These are phyloP conservation scores for Pestalotiopsis fici DNA, from an alignment of 2,329 filamentous ascomycete genomes.

Conservation along the genomic window DNA sequence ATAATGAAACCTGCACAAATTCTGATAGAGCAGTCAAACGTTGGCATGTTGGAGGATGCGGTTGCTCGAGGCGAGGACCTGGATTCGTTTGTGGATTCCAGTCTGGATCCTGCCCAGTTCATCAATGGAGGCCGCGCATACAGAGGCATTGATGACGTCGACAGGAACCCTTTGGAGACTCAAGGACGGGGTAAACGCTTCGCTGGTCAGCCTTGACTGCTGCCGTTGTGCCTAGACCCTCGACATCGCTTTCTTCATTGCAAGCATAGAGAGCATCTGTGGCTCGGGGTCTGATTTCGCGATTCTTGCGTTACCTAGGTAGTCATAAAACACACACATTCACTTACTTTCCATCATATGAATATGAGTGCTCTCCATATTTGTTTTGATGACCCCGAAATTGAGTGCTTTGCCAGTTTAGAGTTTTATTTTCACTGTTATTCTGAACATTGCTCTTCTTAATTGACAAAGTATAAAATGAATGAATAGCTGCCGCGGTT, in stretches of 20 bases:
- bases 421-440: too few species aligned
- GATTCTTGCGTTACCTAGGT: neutral
- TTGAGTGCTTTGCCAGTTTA: too few species aligned
- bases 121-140: neutral
- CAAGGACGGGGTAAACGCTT: neutral
- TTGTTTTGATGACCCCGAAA: too few species aligned
- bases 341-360: neutral
- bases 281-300: neutral
- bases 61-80: neutral
- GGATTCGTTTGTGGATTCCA: too few species aligned
- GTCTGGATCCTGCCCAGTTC: neutral
- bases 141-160: neutral
- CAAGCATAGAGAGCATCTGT: neutral
- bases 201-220: neutral
- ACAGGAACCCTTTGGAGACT: neutral
- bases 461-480: too few species aligned
- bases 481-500: too few species aligned
- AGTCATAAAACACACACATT: neutral
- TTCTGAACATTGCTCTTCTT: too few species aligned
- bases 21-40: neutral
- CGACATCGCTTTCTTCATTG: neutral
- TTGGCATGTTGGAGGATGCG: neutral
- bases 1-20: neutral
- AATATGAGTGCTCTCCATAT: too few species aligned
- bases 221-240: neutral